These are phyloP conservation scores for Trametes elegans DNA, from an alignment of 768 basidiomycete species.

Conservation along the genomic window DNA sequence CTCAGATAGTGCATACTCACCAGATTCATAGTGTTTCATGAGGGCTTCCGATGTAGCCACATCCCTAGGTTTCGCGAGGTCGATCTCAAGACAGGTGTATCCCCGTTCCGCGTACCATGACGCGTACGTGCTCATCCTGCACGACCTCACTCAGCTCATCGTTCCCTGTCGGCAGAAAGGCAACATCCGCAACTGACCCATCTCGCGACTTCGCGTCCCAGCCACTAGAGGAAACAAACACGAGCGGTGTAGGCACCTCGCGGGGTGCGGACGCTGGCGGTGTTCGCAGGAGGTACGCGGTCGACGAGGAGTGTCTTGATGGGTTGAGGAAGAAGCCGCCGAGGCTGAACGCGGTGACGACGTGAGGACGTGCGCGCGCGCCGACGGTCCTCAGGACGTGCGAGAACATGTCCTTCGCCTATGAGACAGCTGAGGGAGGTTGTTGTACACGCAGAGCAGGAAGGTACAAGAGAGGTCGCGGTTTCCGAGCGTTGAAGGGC, in stretches of 20 bases:
- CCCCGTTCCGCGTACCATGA: slow-evolving; percentile 46
- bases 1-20: slow-evolving; percentile 26
- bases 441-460: neutral
- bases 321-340: slow-evolving; percentile 5
- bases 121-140: slow-evolving; percentile 37
- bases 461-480: too few species aligned
- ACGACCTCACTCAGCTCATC: neutral
- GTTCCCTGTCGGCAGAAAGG: neutral
- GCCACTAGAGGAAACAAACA: slow-evolving; percentile 47
- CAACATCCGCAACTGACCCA: slow-evolving; percentile 31
- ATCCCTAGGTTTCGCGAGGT: slow-evolving; percentile 33
- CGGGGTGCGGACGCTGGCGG: slow-evolving; percentile 43
- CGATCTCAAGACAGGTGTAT: slow-evolving; percentile 46
- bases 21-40: slow-evolving; percentile 40
- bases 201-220: slow-evolving; percentile 42
- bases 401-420: neutral
- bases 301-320: slow-evolving; percentile 1
- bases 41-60: slow-evolving; percentile 25
- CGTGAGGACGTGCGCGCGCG: slow-evolving; percentile 2
- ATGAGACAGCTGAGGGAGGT: neutral
- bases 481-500: too few species aligned
- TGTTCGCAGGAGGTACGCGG: slow-evolving; percentile 36
- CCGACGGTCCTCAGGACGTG: neutral
- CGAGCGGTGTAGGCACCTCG: slow-evolving; percentile 50
- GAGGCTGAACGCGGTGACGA: slow-evolving; percentile 12